Percentiles rank a stretch among this genome's conserved stretches.
Evolutionary conservation across 2,329 filamentous ascomycete genomes (phyloP).

Genomic region (Microdochium paspali): DNA sequence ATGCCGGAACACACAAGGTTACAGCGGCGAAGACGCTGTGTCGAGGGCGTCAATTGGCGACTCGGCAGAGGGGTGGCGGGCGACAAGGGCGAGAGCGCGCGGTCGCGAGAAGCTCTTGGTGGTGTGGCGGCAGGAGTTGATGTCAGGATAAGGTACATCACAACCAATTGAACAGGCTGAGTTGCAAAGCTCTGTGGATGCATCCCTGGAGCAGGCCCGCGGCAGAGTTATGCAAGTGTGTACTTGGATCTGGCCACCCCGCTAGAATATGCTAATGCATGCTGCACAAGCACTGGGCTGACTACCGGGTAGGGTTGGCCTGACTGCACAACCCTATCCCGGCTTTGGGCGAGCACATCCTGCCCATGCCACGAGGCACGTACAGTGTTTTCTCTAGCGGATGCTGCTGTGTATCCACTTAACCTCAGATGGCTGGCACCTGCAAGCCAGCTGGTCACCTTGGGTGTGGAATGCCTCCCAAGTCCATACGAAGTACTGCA

Average conservation of each 20-base stretch:
- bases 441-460: neutral
- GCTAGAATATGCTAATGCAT: too few relatives aligned
- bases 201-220: too few relatives aligned
- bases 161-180: neutral
- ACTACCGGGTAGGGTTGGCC: neutral
- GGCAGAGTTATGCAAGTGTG: neutral
- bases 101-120: neutral
- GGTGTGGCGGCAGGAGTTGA: neutral
- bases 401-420: too few relatives aligned
- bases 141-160: neutral
- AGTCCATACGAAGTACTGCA: too few relatives aligned
- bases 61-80: neutral
- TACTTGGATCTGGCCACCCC: too few relatives aligned
- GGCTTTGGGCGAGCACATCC: neutral
- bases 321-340: neutral
- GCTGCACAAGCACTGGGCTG: neutral
- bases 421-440: too few relatives aligned
- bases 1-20: neutral
- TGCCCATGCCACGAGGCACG: neutral
- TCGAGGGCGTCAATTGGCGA: neutral
- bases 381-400: neutral
- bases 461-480: too few relatives aligned
- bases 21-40: neutral
- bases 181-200: constrained; percentile 1
- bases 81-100: neutral